Conservation (phyloP, 345 rosid species). For the Syzygium oleosum region DNA sequence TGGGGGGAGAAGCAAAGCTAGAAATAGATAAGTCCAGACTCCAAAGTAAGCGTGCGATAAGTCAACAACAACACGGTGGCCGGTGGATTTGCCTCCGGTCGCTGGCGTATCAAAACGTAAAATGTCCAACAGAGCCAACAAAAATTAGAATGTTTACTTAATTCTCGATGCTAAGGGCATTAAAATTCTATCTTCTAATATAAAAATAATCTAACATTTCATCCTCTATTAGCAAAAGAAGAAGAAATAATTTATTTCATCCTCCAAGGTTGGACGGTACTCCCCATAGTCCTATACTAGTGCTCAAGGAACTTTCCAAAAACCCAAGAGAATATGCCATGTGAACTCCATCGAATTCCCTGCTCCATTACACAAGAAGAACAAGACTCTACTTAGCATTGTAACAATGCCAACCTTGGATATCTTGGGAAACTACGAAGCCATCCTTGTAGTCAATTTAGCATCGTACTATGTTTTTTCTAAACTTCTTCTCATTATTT, state of each 20-base stretch:
- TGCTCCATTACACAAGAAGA: not conserved
- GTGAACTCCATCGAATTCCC: not conserved
- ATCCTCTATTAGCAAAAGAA: not conserved
- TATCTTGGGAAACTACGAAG: not conserved
- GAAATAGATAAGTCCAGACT: not conserved
- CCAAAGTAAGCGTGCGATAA: not conserved
- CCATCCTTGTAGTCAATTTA: not conserved
- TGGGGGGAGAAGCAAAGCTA: not conserved
- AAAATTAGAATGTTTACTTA: not conserved
- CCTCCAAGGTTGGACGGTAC: not conserved
- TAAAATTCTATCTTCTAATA: not conserved
- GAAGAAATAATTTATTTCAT: not conserved
- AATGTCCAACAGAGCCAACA: not conserved
- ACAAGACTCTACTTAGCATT: not conserved
- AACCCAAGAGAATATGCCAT: not conserved
- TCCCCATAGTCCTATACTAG: not conserved
- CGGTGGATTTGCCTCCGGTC: not conserved
- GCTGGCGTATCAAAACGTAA: not conserved
- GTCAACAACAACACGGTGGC: not conserved
- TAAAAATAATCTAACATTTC: not conserved
- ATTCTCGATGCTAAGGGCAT: not conserved
- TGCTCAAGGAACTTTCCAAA: not conserved
- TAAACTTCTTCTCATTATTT: not conserved
- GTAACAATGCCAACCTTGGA: not conserved
- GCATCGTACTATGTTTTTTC: not conserved